Evolutionary conservation across 2,329 filamentous ascomycete species (phyloP).

Genomic region (Arthroderma sp.): DNA sequence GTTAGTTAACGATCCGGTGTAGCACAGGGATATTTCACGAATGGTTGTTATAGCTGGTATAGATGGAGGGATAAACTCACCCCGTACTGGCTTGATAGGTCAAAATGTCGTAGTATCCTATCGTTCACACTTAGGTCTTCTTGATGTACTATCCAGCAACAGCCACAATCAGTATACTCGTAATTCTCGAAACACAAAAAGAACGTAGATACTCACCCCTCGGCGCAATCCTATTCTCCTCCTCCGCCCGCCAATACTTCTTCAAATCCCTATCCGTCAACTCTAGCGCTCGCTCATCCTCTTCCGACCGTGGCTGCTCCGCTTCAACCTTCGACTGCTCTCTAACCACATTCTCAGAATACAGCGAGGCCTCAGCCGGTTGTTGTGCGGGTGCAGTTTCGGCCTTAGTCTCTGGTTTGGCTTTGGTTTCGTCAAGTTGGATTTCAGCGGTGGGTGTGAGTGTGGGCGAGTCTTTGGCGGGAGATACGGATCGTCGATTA

Average conservation of each 20-base stretch:
- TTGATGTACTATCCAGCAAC: conserved; percentile 52
- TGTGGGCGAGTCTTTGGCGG: not conserved
- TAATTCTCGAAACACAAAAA: too few species aligned
- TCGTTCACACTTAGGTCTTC: conserved; percentile 57
- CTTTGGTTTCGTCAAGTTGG: not conserved
- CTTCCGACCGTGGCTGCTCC: conserved; percentile 20
- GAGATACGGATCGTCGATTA: not conserved
- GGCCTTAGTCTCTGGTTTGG: not conserved
- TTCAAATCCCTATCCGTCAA: conserved; percentile 56
- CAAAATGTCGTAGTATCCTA: conserved; percentile 83
- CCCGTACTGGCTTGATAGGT: conserved; percentile 81
- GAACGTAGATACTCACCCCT: conserved; percentile 29
- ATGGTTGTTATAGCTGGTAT: not conserved
- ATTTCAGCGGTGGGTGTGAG: conserved; percentile 2
- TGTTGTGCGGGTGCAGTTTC: conserved; percentile 4
- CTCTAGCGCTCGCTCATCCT: conserved; percentile 42
- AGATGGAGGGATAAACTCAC: conserved; percentile 43
- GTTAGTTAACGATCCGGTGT: not conserved
- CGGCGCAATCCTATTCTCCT: conserved; percentile 52
- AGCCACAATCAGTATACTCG: not conserved
- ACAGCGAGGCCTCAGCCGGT: conserved; percentile 14
- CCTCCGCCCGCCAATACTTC: conserved; percentile 63
- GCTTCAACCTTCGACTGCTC: conserved; percentile 37
- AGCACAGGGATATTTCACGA: not conserved
- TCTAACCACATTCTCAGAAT: conserved; percentile 25